phyloP scores from a whole-genome alignment of 169 alveolate species.

The Eimeria praecox region DNA sequence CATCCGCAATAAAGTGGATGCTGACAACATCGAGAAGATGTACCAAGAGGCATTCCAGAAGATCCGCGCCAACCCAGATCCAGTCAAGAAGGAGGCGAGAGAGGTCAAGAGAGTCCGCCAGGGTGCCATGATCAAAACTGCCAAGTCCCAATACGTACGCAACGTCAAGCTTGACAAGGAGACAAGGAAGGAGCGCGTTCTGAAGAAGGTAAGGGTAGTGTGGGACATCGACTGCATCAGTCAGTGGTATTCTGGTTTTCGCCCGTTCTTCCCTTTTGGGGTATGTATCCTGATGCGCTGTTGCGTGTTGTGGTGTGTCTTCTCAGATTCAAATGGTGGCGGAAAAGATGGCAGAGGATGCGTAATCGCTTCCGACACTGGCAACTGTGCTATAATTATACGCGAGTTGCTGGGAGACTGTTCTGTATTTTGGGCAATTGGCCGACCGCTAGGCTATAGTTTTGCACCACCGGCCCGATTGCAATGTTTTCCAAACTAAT shows the following conservation, averaged over 20 bases:
- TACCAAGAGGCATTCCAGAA: constrained; percentile 98
- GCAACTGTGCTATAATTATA: neutral
- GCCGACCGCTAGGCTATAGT: neutral
- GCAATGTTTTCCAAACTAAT: neutral
- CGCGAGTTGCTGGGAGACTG: neutral
- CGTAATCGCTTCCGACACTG: neutral
- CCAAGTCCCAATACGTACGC: constrained; percentile 95
- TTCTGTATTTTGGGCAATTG: neutral
- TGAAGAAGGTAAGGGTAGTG: constrained; percentile 91
- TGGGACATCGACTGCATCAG: neutral
- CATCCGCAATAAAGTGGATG: constrained; percentile 95
- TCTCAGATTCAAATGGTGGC: constrained; percentile 51
- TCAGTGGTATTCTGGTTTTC: no score
- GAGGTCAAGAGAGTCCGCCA: constrained; percentile 89
- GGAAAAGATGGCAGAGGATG: constrained; percentile 58
- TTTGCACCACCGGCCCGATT: neutral
- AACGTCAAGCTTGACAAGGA: constrained; percentile 93
- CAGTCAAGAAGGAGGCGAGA: constrained; percentile 91
- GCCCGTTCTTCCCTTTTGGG: neutral
- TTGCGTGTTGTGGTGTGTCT: neutral
- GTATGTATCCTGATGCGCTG: neutral
- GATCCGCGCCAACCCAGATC: constrained; percentile 97
- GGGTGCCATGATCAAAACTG: constrained; percentile 92
- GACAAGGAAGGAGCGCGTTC: constrained; percentile 97
- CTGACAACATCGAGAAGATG: constrained; percentile 97